These are phyloP conservation scores for Hyparrhenia diplandra DNA, from an alignment of 176 grass and related monocot species.

Conservation along the genomic window DNA sequence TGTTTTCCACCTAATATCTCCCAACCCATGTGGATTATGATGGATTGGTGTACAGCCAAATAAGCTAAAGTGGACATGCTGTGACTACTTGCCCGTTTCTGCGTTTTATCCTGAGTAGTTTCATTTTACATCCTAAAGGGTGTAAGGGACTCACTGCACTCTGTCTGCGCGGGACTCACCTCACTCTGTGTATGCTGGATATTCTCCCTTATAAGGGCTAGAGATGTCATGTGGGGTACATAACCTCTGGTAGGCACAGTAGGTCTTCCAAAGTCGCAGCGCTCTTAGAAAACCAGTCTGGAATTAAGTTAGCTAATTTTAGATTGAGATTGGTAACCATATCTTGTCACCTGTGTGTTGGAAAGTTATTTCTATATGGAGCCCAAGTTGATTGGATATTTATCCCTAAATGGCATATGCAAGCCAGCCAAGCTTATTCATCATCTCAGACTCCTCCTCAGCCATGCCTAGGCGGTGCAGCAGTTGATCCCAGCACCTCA, in stretches of 20 bases:
- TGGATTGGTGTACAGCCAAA: neutral
- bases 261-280: neutral
- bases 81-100: neutral
- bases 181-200: neutral
- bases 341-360: neutral
- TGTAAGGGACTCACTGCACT: neutral
- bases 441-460: neutral
- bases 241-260: neutral
- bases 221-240: neutral
- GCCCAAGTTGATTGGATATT: neutral
- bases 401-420: neutral
- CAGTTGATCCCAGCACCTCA: neutral
- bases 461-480: neutral
- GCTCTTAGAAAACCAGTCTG: neutral
- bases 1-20: neutral
- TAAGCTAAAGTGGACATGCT: neutral
- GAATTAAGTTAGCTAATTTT: neutral
- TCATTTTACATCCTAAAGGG: slow-evolving; percentile 6
- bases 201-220: neutral
- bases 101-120: neutral
- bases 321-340: neutral
- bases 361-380: slow-evolving; percentile 1
- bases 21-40: neutral
- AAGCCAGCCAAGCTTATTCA: neutral
- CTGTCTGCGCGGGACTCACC: too few relatives aligned